Evolutionary conservation across 441 rosid species (phyloP), one percentile per base, ranked within the genome.

Genomic region (Oxalis stricta): DNA sequence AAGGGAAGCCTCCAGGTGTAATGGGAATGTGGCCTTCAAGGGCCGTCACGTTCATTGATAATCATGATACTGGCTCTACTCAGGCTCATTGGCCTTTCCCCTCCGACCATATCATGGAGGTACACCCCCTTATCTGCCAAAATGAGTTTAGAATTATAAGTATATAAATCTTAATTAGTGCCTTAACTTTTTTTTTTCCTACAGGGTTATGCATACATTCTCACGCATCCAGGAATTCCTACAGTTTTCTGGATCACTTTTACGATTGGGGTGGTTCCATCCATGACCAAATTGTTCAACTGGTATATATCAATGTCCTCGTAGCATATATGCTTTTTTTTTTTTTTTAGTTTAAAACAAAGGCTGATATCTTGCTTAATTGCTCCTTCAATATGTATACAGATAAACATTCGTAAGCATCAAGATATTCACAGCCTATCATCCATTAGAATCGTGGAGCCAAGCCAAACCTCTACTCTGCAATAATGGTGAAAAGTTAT

Each of bases 31-130:
- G 98, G 98, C 87, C 94, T 50, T 89, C 92, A 17, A 82, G 96
- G 70, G 73, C 94, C 17, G 89, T 80, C 50, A 80, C 98, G 1
- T 82, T 85, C 59, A 68, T 89, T 17, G 98, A 89, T 55, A 89
- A 85, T 61, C 98, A 89, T 51, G 92, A 82, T 51, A 89, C 95
- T 41, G 94, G 96, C 55, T 89, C 98, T 55, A 82, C 96, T 33
- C 94, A 85, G 97, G 78, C 84, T 65, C 94, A 82, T 54, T 85
- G 98, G 96, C 94, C 89, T 42, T 85, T 85, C 68, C 98, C 96
- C 35, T 71, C 86, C 7, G 52, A 76, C 64, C 89, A 85, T 61
- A 39, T 82, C 18, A 76, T 89, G 94, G 94, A 89, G 94, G 97
- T 88, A 75, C 13, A 32, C 32, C 18, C 43, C 46, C 17, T 40